Conservation (phyloP, 495 filamentous ascomycete genomes). For the Sporormia fimetaria region DNA sequence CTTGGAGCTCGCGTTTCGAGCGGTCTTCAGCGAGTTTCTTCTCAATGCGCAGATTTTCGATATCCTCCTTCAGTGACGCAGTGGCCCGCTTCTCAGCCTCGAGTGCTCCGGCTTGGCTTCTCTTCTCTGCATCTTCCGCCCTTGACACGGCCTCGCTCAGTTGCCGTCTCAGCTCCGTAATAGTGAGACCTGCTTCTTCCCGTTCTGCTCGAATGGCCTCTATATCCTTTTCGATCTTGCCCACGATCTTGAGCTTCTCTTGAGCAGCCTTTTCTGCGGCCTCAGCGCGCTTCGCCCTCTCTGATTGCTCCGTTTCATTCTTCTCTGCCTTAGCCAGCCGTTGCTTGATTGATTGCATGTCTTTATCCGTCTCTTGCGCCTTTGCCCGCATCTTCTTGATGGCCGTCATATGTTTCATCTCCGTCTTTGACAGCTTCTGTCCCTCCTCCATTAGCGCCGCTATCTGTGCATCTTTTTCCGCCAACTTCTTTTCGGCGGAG, state of each 20-base stretch:
- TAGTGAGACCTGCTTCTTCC: constrained; percentile 51
- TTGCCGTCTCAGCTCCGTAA: constrained; percentile 59
- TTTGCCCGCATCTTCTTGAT: constrained; percentile 72
- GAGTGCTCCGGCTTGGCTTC: constrained; percentile 54
- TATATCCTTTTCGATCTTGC: constrained; percentile 58
- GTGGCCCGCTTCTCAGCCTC: constrained; percentile 57
- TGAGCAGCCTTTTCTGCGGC: constrained; percentile 26
- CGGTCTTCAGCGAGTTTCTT: constrained; percentile 62
- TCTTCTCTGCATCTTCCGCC: constrained; percentile 55
- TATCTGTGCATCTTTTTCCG: constrained; percentile 84
- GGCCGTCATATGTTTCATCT: constrained; percentile 67
- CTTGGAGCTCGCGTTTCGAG: constrained; percentile 53
- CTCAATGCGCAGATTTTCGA: constrained; percentile 62
- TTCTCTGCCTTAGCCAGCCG: constrained; percentile 56
- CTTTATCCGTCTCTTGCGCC: constrained; percentile 51
- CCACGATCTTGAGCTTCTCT: constrained; percentile 54
- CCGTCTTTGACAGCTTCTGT: constrained; percentile 72
- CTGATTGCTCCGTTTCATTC: constrained; percentile 46
- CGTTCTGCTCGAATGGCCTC: constrained; percentile 54
- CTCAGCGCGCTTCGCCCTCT: constrained; percentile 51
- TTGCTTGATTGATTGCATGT: constrained; percentile 46
- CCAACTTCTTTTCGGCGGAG: constrained; percentile 58
- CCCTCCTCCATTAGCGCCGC: constrained; percentile 85
- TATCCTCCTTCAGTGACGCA: constrained; percentile 58
- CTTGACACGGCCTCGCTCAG: constrained; percentile 56